Base-by-base conservation (phyloP, 2,329 filamentous ascomycete species). In the Ophiobolus disseminans region DNA sequence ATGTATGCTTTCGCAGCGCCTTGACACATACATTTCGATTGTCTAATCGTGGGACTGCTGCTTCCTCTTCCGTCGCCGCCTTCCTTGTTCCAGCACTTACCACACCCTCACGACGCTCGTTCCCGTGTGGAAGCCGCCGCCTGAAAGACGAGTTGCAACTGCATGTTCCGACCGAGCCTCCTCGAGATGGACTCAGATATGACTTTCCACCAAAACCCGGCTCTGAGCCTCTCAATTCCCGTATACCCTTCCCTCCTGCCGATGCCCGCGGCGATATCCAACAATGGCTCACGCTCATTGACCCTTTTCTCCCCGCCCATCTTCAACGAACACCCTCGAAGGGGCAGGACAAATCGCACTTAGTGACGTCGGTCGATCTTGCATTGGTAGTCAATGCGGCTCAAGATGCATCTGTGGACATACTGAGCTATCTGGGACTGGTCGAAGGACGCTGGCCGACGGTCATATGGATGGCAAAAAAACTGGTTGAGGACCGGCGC, bases 381-480 rank as follows among this genome's bases (percentile, higher is more conserved):
- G 58, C 66, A 0, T 41, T 54, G 5, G 17, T 68, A 5, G 31
- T 72, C 45, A 58, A 62, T 28, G 61, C 52, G 5, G 62, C 68
- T 5, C 66, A 70, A 38, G 53, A 62, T 36, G 55, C 60, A n/a
- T 56, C 58, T 2, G 45, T 74, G 6, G 75, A 79, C 48, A 52
- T 79, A 6, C 60, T 80, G 14, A 63, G 58, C 41, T 54, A 77
- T 44, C 50, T 80, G 2, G 76, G 71, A 2, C 40, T 76, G 20
- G 57, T 65, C 2, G 64, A 75, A 51, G 65, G 69, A 14, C 68
- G 76, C 32, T 80, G 77, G 77, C 66, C 67, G 45, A 67, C 72
- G 19, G 73, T 76, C 3, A 64, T 78, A 11, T 80, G 78, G 78
- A 66, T 79, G 20, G 69, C 75, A 11, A 77, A 76, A 54, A 70